Conservation (phyloP, 495 filamentous ascomycete genomes). For the Aspergillus cristatus region DNA sequence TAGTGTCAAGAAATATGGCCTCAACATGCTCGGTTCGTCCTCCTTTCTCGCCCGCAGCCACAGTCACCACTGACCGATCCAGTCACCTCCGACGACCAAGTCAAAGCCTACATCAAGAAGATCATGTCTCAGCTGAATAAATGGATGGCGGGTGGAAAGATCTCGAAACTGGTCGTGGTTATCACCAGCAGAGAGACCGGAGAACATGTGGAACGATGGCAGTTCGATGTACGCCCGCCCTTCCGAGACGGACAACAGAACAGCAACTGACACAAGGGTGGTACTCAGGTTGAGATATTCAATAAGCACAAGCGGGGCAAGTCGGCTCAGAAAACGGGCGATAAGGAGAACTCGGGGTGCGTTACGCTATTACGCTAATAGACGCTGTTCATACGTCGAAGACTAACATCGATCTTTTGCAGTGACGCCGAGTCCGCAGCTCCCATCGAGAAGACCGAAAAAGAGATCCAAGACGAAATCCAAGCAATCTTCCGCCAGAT, state of each 20-base stretch:
- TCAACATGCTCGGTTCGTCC: constrained; percentile 81
- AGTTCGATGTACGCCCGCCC: constrained; percentile 71
- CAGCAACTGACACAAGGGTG: constrained; percentile 3
- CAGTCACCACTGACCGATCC: constrained; percentile 3
- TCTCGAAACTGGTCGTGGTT: constrained; percentile 91
- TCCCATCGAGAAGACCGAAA: constrained; percentile 68
- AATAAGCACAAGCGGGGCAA: constrained; percentile 45
- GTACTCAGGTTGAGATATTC: constrained; percentile 59
- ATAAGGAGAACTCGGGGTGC: constrained; percentile 60
- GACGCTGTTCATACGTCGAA: constrained; percentile 4
- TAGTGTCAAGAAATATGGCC: constrained; percentile 96
- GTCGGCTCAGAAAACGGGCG: constrained; percentile 37
- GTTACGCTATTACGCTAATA: constrained; percentile 3
- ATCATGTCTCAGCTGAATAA: constrained; percentile 93
- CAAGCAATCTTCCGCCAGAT: constrained; percentile 95
- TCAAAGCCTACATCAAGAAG: constrained; percentile 97
- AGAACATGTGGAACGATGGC: constrained; percentile 93
- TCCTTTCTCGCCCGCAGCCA: not conserved
- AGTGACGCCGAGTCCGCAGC: constrained; percentile 28
- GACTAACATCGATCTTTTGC: constrained; percentile 1
- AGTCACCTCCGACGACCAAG: constrained; percentile 93
- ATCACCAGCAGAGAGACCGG: constrained; percentile 94
- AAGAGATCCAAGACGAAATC: constrained; percentile 91
- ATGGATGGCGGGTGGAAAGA: constrained; percentile 95
- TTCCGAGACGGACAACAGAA: not conserved